Conservation (phyloP, 1,284 basidiomycete genomes). For the Earliella scabrosa region DNA sequence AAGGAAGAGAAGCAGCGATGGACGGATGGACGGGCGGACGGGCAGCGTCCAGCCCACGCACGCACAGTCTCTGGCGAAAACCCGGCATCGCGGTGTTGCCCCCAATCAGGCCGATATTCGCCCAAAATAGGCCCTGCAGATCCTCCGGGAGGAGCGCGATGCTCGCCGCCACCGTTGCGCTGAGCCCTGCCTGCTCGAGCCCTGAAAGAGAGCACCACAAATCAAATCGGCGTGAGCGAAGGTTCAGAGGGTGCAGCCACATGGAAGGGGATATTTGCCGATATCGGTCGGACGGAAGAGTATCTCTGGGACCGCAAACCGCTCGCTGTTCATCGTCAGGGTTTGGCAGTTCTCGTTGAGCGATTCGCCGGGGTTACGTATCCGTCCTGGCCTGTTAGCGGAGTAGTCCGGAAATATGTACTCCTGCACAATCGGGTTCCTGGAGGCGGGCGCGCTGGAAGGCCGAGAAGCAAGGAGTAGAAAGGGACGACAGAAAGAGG, state of each 20-base stretch:
- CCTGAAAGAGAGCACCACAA: constrained; percentile 49
- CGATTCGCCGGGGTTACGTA: constrained; percentile 59
- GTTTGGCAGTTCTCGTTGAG: constrained; percentile 75
- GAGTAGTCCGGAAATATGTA: constrained; percentile 92
- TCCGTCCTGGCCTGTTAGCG: constrained; percentile 67
- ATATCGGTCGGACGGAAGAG: constrained; percentile 90
- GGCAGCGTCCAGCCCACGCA: constrained; percentile 2
- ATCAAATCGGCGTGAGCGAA: constrained; percentile 19
- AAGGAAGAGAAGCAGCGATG: neutral
- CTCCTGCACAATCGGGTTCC: constrained; percentile 80
- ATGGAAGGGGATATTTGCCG: constrained; percentile 51
- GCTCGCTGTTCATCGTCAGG: constrained; percentile 86
- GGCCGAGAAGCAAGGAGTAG: constrained; percentile 11
- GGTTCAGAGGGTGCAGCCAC: constrained; percentile 1
- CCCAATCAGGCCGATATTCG: constrained; percentile 89
- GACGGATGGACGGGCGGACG: too few species aligned
- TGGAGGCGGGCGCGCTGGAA: constrained; percentile 49
- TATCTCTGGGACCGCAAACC: constrained; percentile 88
- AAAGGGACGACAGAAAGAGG: neutral
- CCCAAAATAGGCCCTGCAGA: constrained; percentile 91
- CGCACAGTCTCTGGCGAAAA: constrained; percentile 78
- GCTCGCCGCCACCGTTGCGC: constrained; percentile 74
- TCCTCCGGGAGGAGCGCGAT: constrained; percentile 78
- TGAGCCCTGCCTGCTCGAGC: constrained; percentile 79
- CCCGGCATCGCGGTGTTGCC: constrained; percentile 81